Conservation (phyloP, 768 basidiomycete species). For the Suillus hirtellus region DNA sequence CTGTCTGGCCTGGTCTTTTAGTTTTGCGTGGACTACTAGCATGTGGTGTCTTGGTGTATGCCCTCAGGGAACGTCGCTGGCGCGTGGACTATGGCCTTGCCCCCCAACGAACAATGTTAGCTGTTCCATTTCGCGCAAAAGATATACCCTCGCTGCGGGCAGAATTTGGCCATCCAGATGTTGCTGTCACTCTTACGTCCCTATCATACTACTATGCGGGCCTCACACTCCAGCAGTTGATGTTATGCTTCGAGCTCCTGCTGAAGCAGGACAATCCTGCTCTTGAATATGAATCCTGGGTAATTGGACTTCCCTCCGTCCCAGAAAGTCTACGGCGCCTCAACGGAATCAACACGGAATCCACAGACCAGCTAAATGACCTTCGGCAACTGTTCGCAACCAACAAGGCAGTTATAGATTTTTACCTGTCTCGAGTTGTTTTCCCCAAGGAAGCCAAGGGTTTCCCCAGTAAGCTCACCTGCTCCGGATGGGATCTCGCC, state of each 20-base stretch:
- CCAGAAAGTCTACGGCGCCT: background rate
- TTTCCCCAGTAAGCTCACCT: conserved; percentile 25
- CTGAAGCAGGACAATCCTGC: conserved; percentile 1
- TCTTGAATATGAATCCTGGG: background rate
- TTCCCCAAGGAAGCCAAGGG: conserved; percentile 31
- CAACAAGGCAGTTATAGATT: conserved; percentile 27
- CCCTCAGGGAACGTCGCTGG: background rate
- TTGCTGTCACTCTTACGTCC: background rate
- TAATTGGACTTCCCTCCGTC: background rate
- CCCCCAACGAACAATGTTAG: background rate
- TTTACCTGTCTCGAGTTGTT: conserved; percentile 27
- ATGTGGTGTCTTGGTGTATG: background rate
- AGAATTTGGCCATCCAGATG: conserved; percentile 2
- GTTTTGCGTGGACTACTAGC: background rate
- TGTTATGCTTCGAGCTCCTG: background rate
- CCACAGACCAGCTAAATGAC: background rate
- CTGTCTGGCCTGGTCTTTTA: background rate
- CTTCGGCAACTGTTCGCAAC: conserved; percentile 20
- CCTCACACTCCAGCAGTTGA: background rate
- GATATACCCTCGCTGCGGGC: background rate
- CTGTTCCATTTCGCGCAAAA: conserved; percentile 1
- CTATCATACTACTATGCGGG: background rate
- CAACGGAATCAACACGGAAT: background rate
- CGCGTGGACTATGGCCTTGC: background rate
- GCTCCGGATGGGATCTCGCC: conserved; percentile 32